Evolutionary conservation across 306 rosid species (phyloP).

Genomic region (Vigna mungo): DNA sequence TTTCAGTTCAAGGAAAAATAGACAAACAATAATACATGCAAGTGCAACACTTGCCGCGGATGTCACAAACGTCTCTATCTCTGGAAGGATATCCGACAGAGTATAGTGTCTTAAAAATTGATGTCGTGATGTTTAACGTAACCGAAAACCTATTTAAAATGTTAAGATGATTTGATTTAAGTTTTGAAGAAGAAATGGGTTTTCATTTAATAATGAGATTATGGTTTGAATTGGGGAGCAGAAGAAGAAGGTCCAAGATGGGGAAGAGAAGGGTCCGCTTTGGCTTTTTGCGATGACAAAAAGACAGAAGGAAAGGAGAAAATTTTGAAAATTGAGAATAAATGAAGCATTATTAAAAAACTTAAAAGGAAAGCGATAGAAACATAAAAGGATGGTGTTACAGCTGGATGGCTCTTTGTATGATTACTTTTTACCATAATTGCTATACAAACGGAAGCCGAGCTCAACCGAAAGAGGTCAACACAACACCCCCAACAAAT

Average conservation of each 20-base stretch:
- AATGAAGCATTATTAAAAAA: not conserved
- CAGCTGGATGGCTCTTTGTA: conserved; percentile 56
- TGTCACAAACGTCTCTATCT: not conserved
- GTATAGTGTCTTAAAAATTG: not conserved
- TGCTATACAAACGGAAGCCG: conserved; percentile 44
- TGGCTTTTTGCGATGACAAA: conserved; percentile 38
- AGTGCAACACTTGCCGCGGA: not conserved
- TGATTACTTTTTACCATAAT: conserved; percentile 31
- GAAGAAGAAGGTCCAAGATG: conserved; percentile 11
- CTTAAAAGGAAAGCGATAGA: not conserved
- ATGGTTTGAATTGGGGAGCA: not conserved
- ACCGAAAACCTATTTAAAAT: not conserved
- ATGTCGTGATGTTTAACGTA: conserved; percentile 23
- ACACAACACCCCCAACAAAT: conserved; percentile 46
- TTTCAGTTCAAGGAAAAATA: not conserved
- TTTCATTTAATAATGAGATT: not conserved
- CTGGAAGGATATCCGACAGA: conserved; percentile 14
- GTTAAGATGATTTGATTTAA: not conserved
- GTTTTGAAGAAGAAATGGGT: not conserved
- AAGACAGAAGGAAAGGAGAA: conserved; percentile 21
- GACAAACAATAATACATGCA: not conserved
- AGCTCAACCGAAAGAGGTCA: conserved; percentile 61
- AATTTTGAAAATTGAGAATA: conserved; percentile 10
- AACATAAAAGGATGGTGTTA: conserved; percentile 37
- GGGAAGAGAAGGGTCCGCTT: conserved; percentile 44